A percentile compares a stretch with the other conserved stretches of the same genome.
phyloP scores from a whole-genome alignment of 2,329 filamentous ascomycete genomes.

The Fusarium neocosmosporiellum region DNA sequence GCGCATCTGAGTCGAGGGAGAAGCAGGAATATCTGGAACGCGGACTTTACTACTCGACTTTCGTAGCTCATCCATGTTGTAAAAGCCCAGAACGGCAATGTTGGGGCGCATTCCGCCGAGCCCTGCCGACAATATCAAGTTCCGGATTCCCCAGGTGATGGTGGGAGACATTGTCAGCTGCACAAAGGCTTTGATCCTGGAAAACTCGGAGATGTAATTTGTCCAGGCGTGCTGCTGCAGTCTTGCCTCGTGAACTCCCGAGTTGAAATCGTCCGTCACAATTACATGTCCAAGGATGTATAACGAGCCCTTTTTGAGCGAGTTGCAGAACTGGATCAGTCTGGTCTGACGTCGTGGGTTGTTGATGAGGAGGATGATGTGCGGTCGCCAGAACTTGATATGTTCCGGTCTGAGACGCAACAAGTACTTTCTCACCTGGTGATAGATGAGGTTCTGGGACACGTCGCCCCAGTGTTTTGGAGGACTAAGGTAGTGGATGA shows the following conservation, averaged over 20 bases:
- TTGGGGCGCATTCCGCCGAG: conserved; percentile 91
- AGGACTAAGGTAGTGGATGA: conserved; percentile 87
- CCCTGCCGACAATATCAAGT: conserved; percentile 83
- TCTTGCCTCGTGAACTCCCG: conserved; percentile 82
- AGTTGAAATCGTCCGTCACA: conserved; percentile 83
- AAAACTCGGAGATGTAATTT: conserved; percentile 84
- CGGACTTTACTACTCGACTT: conserved; percentile 66
- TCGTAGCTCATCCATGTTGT: conserved; percentile 82
- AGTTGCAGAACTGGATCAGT: conserved; percentile 91
- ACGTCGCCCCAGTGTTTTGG: conserved; percentile 93
- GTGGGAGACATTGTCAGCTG: conserved; percentile 86
- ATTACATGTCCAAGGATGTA: conserved; percentile 92
- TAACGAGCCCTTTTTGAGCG: conserved; percentile 85
- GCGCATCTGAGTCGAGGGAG: conserved; percentile 49
- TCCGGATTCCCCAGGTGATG: conserved; percentile 86
- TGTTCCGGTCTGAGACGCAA: conserved; percentile 86
- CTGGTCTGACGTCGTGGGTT: conserved; percentile 84
- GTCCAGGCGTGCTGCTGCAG: conserved; percentile 86
- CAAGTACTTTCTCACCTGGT: conserved; percentile 88
- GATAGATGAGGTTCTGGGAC: conserved; percentile 87
- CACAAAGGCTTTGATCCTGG: conserved; percentile 88
- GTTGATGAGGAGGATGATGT: conserved; percentile 86
- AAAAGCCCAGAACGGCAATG: conserved; percentile 83
- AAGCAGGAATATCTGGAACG: conserved; percentile 62
- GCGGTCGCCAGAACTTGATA: conserved; percentile 93